phyloP scores from a whole-genome alignment of 2,329 filamentous ascomycete species.

The Cytospora leucostoma region DNA sequence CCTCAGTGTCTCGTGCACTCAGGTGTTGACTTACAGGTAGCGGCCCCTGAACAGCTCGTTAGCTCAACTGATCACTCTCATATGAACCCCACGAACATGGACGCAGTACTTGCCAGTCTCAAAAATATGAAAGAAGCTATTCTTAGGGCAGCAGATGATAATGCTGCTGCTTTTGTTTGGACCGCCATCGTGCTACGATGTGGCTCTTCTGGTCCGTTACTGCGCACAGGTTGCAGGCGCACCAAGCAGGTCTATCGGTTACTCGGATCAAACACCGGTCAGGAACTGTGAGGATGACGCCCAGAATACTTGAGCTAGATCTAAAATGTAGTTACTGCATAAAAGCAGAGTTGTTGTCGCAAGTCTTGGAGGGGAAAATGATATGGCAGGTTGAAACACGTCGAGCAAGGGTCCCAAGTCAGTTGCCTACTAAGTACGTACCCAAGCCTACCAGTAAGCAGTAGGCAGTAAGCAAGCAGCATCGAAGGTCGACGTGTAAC shows the following conservation, averaged over 20 bases:
- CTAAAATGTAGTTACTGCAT: neutral
- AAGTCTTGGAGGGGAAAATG: neutral
- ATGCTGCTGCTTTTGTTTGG: conserved; percentile 39
- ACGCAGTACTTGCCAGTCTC: conserved; percentile 54
- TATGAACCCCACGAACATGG: no score
- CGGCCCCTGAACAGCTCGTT: conserved; percentile 34
- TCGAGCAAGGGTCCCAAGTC: neutral
- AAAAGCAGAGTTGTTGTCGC: neutral
- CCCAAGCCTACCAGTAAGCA: no score
- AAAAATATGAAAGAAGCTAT: conserved; percentile 58
- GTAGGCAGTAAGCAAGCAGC: neutral
- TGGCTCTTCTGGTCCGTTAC: neutral
- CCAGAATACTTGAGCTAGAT: neutral
- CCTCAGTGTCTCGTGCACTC: neutral
- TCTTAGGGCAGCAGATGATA: conserved; percentile 54
- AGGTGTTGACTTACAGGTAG: conserved; percentile 38
- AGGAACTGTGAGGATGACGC: neutral
- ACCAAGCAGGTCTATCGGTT: neutral
- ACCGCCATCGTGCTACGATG: conserved; percentile 33
- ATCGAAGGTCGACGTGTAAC: conserved; percentile 1
- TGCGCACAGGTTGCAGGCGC: neutral
- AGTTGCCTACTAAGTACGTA: no score
- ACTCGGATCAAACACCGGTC: neutral
- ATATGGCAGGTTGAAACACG: neutral
- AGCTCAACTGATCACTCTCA: neutral